phyloP scores from a whole-genome alignment of 2,329 filamentous ascomycete species.

The Fusarium hainanense region DNA sequence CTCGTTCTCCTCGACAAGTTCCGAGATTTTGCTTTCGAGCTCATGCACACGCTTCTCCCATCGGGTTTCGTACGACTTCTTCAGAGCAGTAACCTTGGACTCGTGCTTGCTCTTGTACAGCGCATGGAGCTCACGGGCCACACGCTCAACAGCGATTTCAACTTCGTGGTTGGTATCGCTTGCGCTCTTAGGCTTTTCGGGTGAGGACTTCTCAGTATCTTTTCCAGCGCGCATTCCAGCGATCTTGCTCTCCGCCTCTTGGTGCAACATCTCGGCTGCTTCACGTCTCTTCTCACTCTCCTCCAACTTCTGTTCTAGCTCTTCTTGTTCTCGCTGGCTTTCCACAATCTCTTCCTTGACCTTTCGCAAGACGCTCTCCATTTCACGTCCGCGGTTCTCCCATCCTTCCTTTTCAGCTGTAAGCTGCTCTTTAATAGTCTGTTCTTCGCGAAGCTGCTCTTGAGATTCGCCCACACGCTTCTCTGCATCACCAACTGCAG shows the following conservation, averaged over 20 bases:
- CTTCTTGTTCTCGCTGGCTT: slow-evolving; percentile 83
- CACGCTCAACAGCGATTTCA: slow-evolving; percentile 86
- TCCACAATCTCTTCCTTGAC: slow-evolving; percentile 84
- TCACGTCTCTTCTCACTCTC: slow-evolving; percentile 80
- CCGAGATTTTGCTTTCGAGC: slow-evolving; percentile 76
- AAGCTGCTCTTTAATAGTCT: slow-evolving; percentile 75
- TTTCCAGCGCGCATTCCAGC: slow-evolving; percentile 76
- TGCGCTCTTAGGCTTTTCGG: slow-evolving; percentile 54
- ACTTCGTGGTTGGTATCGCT: slow-evolving; percentile 68
- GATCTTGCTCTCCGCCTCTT: slow-evolving; percentile 80
- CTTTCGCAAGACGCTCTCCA: slow-evolving; percentile 82
- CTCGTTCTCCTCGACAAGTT: slow-evolving; percentile 79
- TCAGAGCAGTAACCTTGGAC: slow-evolving; percentile 91
- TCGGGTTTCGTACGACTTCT: slow-evolving; percentile 83
- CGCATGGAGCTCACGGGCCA: slow-evolving; percentile 91
- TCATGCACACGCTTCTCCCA: slow-evolving; percentile 90
- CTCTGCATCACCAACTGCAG: slow-evolving; percentile 89
- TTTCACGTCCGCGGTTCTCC: slow-evolving; percentile 86
- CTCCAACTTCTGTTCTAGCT: slow-evolving; percentile 78
- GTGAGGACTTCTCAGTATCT: slow-evolving; percentile 53
- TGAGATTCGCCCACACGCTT: slow-evolving; percentile 87
- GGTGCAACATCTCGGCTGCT: slow-evolving; percentile 78
- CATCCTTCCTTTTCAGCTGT: slow-evolving; percentile 81
- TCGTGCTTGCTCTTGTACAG: slow-evolving; percentile 98
- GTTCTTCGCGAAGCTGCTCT: slow-evolving; percentile 84